Conservation (phyloP, 176 grass and related monocot genomes). For the Eleusine coracana region DNA sequence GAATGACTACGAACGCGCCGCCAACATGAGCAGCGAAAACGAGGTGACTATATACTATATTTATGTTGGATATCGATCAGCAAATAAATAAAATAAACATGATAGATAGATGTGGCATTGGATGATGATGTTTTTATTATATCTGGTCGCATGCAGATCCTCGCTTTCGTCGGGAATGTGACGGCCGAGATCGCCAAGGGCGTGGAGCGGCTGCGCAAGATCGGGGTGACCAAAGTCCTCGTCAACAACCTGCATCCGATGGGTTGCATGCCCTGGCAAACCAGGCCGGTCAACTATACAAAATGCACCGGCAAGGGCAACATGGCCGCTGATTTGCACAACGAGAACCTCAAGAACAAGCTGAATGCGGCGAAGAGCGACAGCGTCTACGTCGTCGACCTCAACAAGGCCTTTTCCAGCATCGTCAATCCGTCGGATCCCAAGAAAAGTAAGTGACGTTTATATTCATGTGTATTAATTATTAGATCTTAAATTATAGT, state of each 20-base stretch:
- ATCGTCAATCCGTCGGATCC: conserved; percentile 11
- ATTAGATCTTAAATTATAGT: no score
- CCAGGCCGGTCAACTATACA: conserved; percentile 46
- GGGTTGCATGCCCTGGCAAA: conserved; percentile 41
- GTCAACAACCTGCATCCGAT: conserved; percentile 49
- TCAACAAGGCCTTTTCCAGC: conserved; percentile 23
- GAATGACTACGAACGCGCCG: conserved; percentile 40
- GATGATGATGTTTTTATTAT: no score
- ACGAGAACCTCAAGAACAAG: neutral
- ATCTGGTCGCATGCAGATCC: neutral
- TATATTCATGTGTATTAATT: no score
- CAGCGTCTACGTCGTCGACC: conserved; percentile 25
- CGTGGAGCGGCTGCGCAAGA: conserved; percentile 27
- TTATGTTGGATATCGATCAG: no score
- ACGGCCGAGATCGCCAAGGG: conserved; percentile 4
- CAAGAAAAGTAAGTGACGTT: neutral
- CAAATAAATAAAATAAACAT: no score
- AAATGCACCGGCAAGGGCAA: neutral
- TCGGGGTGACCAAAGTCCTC: conserved; percentile 43
- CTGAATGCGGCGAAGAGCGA: neutral
- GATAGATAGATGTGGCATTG: neutral
- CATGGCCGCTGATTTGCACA: conserved; percentile 16
- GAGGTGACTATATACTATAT: neutral
- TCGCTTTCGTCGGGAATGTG: conserved; percentile 2
- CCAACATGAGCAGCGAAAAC: neutral